Evolutionary conservation across 225 moss, liverwort and hornwort species (phyloP).

Genomic region (Asterella californica): DNA sequence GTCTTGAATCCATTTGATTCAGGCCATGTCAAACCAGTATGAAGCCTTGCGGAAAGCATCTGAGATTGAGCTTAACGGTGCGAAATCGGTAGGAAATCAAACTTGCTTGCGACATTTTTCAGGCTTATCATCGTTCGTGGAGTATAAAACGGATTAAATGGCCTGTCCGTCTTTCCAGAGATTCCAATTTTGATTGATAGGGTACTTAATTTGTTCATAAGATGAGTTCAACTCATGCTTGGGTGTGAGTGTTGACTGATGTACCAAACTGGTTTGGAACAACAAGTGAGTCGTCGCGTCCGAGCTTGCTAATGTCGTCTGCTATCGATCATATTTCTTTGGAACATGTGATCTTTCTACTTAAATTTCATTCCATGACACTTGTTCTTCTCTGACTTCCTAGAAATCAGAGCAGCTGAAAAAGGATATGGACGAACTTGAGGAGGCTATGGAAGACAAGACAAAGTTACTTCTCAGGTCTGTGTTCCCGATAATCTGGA

Average conservation of each 20-base stretch:
- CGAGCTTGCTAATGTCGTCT: background rate
- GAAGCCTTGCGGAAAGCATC: slow-evolving; percentile 23
- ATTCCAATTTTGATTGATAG: no score
- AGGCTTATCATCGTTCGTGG: background rate
- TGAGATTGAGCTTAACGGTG: slow-evolving; percentile 25
- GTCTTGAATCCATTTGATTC: background rate
- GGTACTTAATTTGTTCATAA: background rate
- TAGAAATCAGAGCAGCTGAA: slow-evolving; percentile 33
- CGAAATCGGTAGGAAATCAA: slow-evolving; percentile 28
- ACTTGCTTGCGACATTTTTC: background rate
- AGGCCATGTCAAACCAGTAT: slow-evolving; percentile 32
- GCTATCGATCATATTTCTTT: background rate
- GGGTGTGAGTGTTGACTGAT: background rate
- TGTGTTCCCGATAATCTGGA: background rate
- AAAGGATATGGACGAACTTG: slow-evolving; percentile 23
- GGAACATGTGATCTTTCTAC: background rate
- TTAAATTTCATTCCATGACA: background rate
- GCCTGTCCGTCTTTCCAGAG: background rate
- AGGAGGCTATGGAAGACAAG: slow-evolving; percentile 24
- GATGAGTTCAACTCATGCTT: background rate
- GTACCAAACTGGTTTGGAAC: background rate
- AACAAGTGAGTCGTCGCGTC: background rate
- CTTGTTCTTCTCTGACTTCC: slow-evolving; percentile 7
- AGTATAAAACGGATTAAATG: background rate
- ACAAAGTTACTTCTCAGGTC: slow-evolving; percentile 33